Evolutionary conservation across 1,139 yeast genomes (phyloP), one percentile per base, ranked within the genome.

Genomic region (Scheffersomyces parashehatae): DNA sequence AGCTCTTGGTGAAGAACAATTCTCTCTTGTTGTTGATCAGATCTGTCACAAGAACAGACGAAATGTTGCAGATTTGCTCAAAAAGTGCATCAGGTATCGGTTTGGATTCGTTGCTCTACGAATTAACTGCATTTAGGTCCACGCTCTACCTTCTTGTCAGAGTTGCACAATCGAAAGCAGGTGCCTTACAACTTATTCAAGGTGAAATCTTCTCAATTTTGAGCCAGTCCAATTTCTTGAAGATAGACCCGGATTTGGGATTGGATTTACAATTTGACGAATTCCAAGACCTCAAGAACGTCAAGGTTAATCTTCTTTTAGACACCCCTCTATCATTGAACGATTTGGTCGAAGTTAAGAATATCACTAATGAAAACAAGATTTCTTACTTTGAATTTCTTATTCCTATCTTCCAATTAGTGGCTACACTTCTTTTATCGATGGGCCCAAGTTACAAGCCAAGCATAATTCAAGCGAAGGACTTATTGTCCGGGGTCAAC

Each of bases 161-260:
- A 53, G 76, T 91, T 8, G 89, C 95, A 0, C 88, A 86, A 56
- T 80, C 87, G 0, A 79, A 88, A 50, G 59, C 63, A 6, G 98
- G 99, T 2, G 89, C 97, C 0, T 79, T 81, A 44, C 85, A 84
- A 46, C 68, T 91, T 45, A 67, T 89, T 28, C 91, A 88, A 56
- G 79, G 86, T 58, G 95, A 87, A 42, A 63, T 85, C 9, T 85
- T 89, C 60, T 75, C 81, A 28, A 73, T 82, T 1, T 72, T 90
- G 44, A 77, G 73, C 47, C 72, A 78, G 28, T 80, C 87, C 38
- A 67, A 69, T 29, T 79, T 88, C 53, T 67, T 89, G 41, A 62
- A 72, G 36, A 73, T 85, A 38, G 97, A 90, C 59, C 93, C 95
- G 0, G 97, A 89, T 58, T 69, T 88, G 38, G 96, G 95, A 0